phyloP scores from a whole-genome alignment of 2,329 filamentous ascomycete genomes.

The Apiospora rasikravindrae region DNA sequence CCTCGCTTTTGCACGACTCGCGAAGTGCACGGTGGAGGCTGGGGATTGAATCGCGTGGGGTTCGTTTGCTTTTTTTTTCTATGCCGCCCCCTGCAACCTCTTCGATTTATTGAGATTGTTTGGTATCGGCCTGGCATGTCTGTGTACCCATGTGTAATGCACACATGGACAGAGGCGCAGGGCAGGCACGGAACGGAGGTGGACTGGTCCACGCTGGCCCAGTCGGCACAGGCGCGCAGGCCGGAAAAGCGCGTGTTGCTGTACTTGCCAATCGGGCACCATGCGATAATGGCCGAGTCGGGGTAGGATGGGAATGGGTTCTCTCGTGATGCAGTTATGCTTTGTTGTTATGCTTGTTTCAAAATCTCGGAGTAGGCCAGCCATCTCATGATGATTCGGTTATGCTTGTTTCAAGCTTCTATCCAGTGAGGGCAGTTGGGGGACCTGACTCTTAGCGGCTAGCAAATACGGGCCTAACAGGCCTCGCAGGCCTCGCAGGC shows the following conservation, averaged over 20 bases:
- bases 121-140: neutral
- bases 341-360: conserved; percentile 16
- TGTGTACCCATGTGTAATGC: neutral
- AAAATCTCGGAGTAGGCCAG: neutral
- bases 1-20: neutral
- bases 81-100: neutral
- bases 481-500: no score
- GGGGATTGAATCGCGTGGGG: neutral
- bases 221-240: neutral
- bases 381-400: conserved; percentile 9
- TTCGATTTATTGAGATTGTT: neutral
- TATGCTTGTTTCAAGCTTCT: conserved; percentile 13
- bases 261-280: neutral
- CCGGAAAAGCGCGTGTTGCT: neutral
- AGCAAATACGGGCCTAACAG: no score
- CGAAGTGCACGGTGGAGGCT: neutral
- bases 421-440: neutral
- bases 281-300: neutral
- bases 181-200: neutral
- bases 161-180: neutral
- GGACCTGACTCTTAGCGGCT: neutral
- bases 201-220: neutral
- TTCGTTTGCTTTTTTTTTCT: neutral
- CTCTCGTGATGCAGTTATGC: conserved; percentile 10
- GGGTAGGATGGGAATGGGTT: neutral